Percentiles rank a stretch among this genome's conserved stretches.
phyloP scores from a whole-genome alignment of 2,329 filamentous ascomycete species.

The Zymoseptoria brevis region DNA sequence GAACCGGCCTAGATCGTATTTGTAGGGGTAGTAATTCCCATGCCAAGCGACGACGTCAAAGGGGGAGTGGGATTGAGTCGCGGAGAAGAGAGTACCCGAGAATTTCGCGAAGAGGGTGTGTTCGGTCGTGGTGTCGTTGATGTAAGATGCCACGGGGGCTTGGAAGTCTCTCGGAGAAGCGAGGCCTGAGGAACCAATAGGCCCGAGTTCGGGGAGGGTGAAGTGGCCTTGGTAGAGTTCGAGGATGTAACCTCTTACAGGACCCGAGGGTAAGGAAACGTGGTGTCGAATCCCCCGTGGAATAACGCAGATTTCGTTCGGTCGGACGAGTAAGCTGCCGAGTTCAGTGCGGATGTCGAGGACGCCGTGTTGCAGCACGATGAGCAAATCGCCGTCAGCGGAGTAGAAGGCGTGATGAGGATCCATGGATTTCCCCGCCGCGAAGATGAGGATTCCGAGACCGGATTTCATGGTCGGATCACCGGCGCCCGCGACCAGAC shows the following conservation, averaged over 20 bases:
- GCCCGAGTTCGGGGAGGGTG: slow-evolving; percentile 58
- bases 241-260: slow-evolving; percentile 57
- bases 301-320: slow-evolving; percentile 60
- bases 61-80: slow-evolving; percentile 56
- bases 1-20: slow-evolving; percentile 52
- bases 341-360: slow-evolving; percentile 63
- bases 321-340: slow-evolving; percentile 55
- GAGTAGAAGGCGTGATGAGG: slow-evolving; percentile 72
- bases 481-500: slow-evolving; percentile 69
- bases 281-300: slow-evolving; percentile 58
- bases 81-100: slow-evolving; percentile 52
- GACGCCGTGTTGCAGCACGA: slow-evolving; percentile 56
- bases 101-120: slow-evolving; percentile 57
- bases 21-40: slow-evolving; percentile 57
- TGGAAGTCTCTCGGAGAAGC: slow-evolving; percentile 61
- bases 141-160: slow-evolving; percentile 51
- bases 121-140: slow-evolving; percentile 45
- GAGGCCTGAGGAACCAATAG: slow-evolving; percentile 57
- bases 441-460: slow-evolving; percentile 72
- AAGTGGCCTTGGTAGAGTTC: slow-evolving; percentile 60
- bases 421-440: slow-evolving; percentile 69
- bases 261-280: slow-evolving; percentile 52
- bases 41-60: slow-evolving; percentile 69
- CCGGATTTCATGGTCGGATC: slow-evolving; percentile 73
- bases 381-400: slow-evolving; percentile 62